Evolutionary conservation across 2,329 filamentous ascomycete genomes (phyloP), one percentile per base, ranked within the genome.

Genomic region (Dactylellina sp.): DNA sequence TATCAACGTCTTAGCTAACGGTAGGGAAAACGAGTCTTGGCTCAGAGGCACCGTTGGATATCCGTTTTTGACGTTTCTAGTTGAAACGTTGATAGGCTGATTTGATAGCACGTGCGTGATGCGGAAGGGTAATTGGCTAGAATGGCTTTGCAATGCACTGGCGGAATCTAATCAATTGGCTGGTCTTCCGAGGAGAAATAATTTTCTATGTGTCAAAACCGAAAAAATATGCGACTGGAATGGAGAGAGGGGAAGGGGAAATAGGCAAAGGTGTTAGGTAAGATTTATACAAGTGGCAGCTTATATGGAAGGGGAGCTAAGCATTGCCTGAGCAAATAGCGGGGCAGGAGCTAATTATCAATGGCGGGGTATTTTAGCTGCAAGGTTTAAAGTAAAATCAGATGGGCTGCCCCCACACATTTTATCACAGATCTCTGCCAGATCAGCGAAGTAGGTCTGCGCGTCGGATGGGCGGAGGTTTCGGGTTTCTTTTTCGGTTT

Each of bases 221-320:
- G 2, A 40, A 39, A 35, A 32, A 32, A 32, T 32, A 9, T n/a
- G 28, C 28, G 4, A 5, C 9, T 32, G 4, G 28, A 32, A 32
- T 2, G 2, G 22, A 32, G 28, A 32, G 9, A 32, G 40, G 28
- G 7, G 20, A 24, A 2, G 16, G 24, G 9, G 44, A 32, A 9
- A 32, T 32, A 32, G n/a, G n/a, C n/a, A 32, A 32, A 32, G 28
- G 28, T 53, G 46, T 68, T 68, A 68, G 52, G 63, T 68, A 68
- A 68, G 53, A 68, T 44, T 59, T 68, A 53, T 35, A 35, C 24
- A 42, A 11, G 16, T 24, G 20, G 37, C 7, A 20, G 18, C 24
- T 37, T 24, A 53, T 42, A 28, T 16, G n/a, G n/a, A n/a, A n/a
- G 22, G 9, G n/a, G 28, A 32, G 35, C 6, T 22, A 20, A 28